Evolutionary conservation across 2,329 filamentous ascomycete genomes (phyloP).

Genomic region (Curvularia sp.): DNA sequence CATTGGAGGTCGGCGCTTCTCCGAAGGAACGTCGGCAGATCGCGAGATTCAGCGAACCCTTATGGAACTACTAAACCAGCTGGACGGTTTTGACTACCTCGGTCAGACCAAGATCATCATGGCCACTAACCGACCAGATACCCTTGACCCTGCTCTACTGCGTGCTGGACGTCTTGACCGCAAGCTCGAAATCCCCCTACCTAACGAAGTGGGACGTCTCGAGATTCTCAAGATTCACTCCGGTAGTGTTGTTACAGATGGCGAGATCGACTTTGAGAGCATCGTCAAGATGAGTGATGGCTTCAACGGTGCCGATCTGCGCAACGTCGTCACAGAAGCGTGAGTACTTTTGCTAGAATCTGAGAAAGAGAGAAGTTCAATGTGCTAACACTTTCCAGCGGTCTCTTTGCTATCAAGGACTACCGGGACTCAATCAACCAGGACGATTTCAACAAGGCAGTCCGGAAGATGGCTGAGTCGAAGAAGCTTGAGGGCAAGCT

Average conservation of each 20-base stretch:
- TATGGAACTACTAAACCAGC: slow-evolving; percentile 98
- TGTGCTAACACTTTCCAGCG: slow-evolving; percentile 61
- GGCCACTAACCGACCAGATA: slow-evolving; percentile 97
- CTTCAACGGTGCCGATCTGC: slow-evolving; percentile 94
- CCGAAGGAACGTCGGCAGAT: slow-evolving; percentile 95
- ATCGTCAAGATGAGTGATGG: slow-evolving; percentile 99
- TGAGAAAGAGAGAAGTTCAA: background rate
- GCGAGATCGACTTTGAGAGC: slow-evolving; percentile 97
- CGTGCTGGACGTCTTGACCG: slow-evolving; percentile 92
- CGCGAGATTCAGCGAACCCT: slow-evolving; percentile 97
- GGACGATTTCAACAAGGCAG: slow-evolving; percentile 99
- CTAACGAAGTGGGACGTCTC: slow-evolving; percentile 93
- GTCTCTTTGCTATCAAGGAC: slow-evolving; percentile 97
- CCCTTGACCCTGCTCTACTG: slow-evolving; percentile 89
- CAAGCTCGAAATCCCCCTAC: slow-evolving; percentile 97
- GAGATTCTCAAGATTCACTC: slow-evolving; percentile 99
- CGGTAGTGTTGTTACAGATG: slow-evolving; percentile 82
- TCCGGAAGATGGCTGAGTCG: slow-evolving; percentile 93
- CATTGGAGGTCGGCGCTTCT: slow-evolving; percentile 95
- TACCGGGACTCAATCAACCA: slow-evolving; percentile 96
- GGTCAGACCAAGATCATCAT: slow-evolving; percentile 99
- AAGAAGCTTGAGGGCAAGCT: slow-evolving; percentile 99
- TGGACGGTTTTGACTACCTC: slow-evolving; percentile 98
- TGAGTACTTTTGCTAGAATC: slow-evolving; percentile 61
- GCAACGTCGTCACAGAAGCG: slow-evolving; percentile 98